Percentiles rank a stretch among this genome's conserved stretches.
Evolutionary conservation across 768 basidiomycete genomes (phyloP).

Genomic region (Cyathus striatus): DNA sequence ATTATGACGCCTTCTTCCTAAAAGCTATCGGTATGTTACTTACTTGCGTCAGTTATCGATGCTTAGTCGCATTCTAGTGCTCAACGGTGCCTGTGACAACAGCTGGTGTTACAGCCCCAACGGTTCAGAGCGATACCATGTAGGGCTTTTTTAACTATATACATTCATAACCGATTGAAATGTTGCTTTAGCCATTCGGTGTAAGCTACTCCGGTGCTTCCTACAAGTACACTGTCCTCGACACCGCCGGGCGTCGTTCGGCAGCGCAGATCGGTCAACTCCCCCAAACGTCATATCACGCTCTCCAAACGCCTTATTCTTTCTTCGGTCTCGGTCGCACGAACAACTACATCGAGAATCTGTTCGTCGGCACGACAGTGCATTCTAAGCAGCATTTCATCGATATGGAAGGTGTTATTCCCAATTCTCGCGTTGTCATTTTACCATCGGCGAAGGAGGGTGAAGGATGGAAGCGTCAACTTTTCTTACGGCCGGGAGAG

Average conservation of each 20-base stretch:
- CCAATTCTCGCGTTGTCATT: constrained; percentile 96
- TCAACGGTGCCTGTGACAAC: constrained; percentile 90
- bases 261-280: constrained; percentile 95
- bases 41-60: neutral
- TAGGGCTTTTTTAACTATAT: constrained; percentile 30
- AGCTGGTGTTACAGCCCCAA: constrained; percentile 68
- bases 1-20: constrained; percentile 97
- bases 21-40: constrained; percentile 79
- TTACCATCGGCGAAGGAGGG: constrained; percentile 60
- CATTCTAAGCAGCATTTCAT: constrained; percentile 71
- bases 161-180: constrained; percentile 3
- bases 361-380: constrained; percentile 91
- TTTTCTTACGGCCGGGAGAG: constrained; percentile 90
- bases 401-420: constrained; percentile 95
- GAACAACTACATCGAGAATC: constrained; percentile 99
- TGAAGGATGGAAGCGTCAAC: constrained; percentile 76
- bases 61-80: constrained; percentile 38
- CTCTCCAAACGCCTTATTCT: constrained; percentile 86
- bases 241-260: constrained; percentile 81
- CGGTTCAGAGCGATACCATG: constrained; percentile 65
- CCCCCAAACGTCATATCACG: constrained; percentile 88
- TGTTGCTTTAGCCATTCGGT: constrained; percentile 70
- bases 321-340: constrained; percentile 97
- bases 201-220: constrained; percentile 93
- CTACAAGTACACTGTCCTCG: constrained; percentile 95